phyloP scores from a whole-genome alignment of 139 green algal species.

The Micromonas pusilla region DNA sequence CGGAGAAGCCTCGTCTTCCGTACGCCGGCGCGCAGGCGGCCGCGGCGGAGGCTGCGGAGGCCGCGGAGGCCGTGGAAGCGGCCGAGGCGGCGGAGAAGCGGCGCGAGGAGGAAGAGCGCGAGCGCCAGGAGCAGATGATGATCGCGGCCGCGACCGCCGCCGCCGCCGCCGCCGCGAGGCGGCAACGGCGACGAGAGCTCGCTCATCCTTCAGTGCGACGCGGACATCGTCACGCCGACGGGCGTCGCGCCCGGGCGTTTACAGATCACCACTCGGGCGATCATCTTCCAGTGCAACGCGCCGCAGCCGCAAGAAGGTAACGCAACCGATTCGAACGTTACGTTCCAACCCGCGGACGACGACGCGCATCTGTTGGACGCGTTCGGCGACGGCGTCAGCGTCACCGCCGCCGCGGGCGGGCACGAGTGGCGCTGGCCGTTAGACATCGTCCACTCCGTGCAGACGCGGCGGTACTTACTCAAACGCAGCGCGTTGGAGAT shows the following conservation, averaged over 20 bases:
- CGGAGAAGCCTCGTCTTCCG: neutral
- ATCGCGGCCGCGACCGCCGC: neutral
- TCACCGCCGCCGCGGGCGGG: too few relatives aligned
- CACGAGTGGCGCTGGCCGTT: slow-evolving; percentile 5
- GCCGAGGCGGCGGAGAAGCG: too few relatives aligned
- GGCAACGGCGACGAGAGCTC: neutral
- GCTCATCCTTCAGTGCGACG: neutral
- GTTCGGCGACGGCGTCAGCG: too few relatives aligned
- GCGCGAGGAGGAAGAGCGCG: neutral
- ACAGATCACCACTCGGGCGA: neutral
- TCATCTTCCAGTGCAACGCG: neutral
- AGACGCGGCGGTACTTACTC: slow-evolving; percentile 37
- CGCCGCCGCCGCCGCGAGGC: too few relatives aligned
- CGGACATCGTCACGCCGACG: neutral
- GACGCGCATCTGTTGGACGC: too few relatives aligned
- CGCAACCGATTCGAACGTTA: too few relatives aligned
- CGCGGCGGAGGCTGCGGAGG: neutral
- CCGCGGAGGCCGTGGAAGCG: too few relatives aligned
- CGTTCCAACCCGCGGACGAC: too few relatives aligned
- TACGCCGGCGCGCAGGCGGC: neutral
- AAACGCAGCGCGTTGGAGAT: slow-evolving; percentile 40
- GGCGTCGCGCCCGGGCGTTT: neutral
- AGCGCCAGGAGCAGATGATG: neutral
- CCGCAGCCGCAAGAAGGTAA: too few relatives aligned
- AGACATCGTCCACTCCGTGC: slow-evolving; percentile 13